Evolutionary conservation across 495 filamentous ascomycete genomes (phyloP).

Genomic region (Annulohypoxylon stygium): DNA sequence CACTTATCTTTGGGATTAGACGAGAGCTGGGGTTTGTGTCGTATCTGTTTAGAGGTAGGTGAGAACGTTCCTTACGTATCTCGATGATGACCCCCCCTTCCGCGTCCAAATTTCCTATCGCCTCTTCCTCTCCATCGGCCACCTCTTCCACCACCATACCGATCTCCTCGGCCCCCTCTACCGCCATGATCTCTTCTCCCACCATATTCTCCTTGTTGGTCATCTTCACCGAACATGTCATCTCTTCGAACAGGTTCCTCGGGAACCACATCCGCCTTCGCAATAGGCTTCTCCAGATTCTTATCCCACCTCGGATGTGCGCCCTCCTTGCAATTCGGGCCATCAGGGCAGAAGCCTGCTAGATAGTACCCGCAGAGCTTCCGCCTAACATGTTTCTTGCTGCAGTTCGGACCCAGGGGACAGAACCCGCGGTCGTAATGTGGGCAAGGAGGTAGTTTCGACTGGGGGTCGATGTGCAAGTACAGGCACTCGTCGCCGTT

Average conservation of each 20-base stretch:
- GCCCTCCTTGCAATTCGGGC: slow-evolving; percentile 77
- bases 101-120: slow-evolving; percentile 52
- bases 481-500: slow-evolving; percentile 98
- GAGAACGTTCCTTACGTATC: neutral
- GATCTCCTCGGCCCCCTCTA: slow-evolving; percentile 58
- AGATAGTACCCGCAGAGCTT: slow-evolving; percentile 87
- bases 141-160: slow-evolving; percentile 49
- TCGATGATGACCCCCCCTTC: slow-evolving; percentile 51
- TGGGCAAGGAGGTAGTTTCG: slow-evolving; percentile 85
- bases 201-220: slow-evolving; percentile 63
- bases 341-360: slow-evolving; percentile 94
- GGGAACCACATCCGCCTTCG: slow-evolving; percentile 70
- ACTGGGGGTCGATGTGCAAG: slow-evolving; percentile 88
- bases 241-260: slow-evolving; percentile 68
- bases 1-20: neutral
- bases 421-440: slow-evolving; percentile 98
- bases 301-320: slow-evolving; percentile 86
- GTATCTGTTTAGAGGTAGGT: neutral
- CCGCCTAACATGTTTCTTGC: slow-evolving; percentile 84
- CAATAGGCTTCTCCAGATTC: slow-evolving; percentile 78
- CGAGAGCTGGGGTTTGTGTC: neutral
- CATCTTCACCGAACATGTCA: slow-evolving; percentile 60
- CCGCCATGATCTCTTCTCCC: slow-evolving; percentile 63
- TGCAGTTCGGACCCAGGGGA: slow-evolving; percentile 85
- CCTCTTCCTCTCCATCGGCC: slow-evolving; percentile 54